phyloP scores from a whole-genome alignment of 164 flowering plant genomes.

The Berberis thunbergii region DNA sequence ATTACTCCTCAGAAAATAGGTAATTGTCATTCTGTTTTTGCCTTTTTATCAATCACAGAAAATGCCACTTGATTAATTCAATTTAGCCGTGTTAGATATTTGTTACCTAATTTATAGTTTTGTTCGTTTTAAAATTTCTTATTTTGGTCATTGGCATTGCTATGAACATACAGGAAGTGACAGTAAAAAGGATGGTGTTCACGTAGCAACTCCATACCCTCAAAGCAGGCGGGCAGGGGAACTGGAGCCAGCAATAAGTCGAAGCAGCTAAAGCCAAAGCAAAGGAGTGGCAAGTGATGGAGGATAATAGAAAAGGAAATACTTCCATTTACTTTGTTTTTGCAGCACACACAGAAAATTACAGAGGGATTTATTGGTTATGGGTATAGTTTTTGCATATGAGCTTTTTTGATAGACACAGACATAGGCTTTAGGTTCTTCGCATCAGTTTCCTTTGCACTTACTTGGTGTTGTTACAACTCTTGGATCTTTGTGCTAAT shows the following conservation, averaged over 20 bases:
- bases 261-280: slow-evolving; percentile 22
- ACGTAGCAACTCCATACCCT: slow-evolving; percentile 56
- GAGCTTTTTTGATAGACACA: no score
- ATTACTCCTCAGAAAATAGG: slow-evolving; percentile 66
- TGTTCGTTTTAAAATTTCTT: background rate
- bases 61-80: background rate
- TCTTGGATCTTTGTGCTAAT: no score
- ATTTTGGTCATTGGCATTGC: background rate
- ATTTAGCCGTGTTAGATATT: background rate
- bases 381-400: no score
- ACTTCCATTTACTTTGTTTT: no score
- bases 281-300: no score
- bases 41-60: background rate
- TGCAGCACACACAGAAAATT: no score
- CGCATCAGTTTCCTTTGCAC: no score
- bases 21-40: slow-evolving; percentile 1
- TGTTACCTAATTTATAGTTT: background rate
- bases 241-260: slow-evolving; percentile 29
- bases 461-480: no score
- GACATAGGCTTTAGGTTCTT: no score
- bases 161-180: slow-evolving; percentile 21
- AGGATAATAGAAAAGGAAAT: no score
- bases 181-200: slow-evolving; percentile 47
- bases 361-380: no score
- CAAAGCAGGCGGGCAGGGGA: slow-evolving; percentile 48